Evolutionary conservation across 345 rosid genomes (phyloP), one percentile per base, ranked within the genome.

Genomic region (Erodium maritimum): DNA sequence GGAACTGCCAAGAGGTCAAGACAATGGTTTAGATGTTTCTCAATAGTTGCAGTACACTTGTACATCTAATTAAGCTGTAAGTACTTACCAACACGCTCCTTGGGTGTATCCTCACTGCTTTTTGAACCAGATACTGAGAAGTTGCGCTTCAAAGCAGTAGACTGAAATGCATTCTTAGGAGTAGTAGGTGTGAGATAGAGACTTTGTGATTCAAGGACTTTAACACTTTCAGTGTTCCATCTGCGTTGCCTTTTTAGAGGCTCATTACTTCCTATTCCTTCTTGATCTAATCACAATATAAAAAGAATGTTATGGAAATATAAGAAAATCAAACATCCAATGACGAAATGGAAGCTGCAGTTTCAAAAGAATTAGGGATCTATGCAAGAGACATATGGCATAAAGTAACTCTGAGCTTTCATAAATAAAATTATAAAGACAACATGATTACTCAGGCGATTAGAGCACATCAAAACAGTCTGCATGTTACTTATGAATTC

Each of bases 11-110:
- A 59, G 46, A 34, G 59, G 50, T 33, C 65, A 65, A 52, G 6
- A 50, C 56, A 24, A 50, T 58, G 56, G 42, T 2, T 16, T 64
- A 1, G 71, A 65, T 52, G 46, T 18, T 20, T 55, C 25, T 21
- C 20, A 3, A 2, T 19, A 6, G n/a, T 20, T 54, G 56, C 21
- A 4, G 10, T n/a, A 54, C 4, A 63, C 19, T 10, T 14, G 16
- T n/a, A 19, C 63, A n/a, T 17, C 5, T 17, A 33, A 56, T 23
- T 34, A 7, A 67, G 23, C 52, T 58, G 45, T 19, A 52, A 14
- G 19, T 63, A 78, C 93, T 74, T 72, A 94, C 99, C 96, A 55
- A 81, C 74, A 55, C 93, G 96, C 61, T 90, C 97, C 77, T 84
- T 94, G 21, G 86, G 78, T 33, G 80, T 66, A 55, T 82, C 90